A percentile compares a stretch with the other conserved stretches of the same genome.
Conservation (phyloP, 78 protist species). For the Dictyostelium purpureum region DNA sequence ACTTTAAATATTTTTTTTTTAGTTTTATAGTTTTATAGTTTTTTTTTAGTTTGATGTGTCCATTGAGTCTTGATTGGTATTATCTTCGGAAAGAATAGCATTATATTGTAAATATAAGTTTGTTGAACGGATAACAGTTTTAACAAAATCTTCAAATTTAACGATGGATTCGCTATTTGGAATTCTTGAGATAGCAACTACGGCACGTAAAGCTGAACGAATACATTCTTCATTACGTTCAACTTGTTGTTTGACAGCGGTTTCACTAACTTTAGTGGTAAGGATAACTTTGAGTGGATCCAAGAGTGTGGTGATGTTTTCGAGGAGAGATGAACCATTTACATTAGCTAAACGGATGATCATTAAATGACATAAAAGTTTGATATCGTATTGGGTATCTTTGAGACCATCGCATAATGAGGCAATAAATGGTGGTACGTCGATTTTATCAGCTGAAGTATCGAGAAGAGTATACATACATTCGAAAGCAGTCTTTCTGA, state of each 20-base stretch:
- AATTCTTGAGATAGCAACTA: constrained; percentile 77
- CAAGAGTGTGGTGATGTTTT: constrained; percentile 65
- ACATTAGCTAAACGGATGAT: constrained; percentile 53
- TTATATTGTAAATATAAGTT: constrained; percentile 20
- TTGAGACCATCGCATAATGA: constrained; percentile 83
- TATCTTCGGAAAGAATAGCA: constrained; percentile 19
- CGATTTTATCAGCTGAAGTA: constrained; percentile 61
- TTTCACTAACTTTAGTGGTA: constrained; percentile 57
- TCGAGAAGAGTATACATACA: constrained; percentile 94
- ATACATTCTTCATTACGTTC: constrained; percentile 91
- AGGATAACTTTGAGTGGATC: constrained; percentile 79
- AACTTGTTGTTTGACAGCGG: constrained; percentile 90
- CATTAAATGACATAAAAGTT: constrained; percentile 86
- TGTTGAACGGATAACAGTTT: constrained; percentile 32
- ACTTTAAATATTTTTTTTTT: not conserved
- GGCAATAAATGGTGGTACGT: constrained; percentile 51
- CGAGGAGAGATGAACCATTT: constrained; percentile 77
- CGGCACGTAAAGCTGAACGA: constrained; percentile 84
- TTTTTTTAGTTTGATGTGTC: not conserved
- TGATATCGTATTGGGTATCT: constrained; percentile 91
- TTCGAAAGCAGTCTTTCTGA: constrained; percentile 91
- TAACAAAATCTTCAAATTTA: constrained; percentile 83
- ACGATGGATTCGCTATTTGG: constrained; percentile 72
- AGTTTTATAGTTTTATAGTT: not conserved
- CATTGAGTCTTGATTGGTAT: not conserved